These are phyloP conservation scores for Carnegiea gigantea DNA, from an alignment of 179 eudicot species.

Conservation along the genomic window DNA sequence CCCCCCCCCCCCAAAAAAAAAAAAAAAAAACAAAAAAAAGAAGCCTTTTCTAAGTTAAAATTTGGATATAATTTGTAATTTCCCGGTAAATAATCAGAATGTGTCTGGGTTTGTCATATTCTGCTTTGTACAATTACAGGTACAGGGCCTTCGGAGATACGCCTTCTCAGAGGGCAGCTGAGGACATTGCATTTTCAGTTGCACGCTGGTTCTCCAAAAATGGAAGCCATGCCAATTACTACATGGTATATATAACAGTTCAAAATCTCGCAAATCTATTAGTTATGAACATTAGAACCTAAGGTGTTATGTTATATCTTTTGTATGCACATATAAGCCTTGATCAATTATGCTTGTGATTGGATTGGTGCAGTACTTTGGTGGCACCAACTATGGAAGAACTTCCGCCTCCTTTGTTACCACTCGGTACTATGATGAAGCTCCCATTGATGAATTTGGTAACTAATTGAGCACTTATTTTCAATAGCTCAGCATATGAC, in stretches of 20 bases:
- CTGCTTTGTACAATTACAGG: conserved; percentile 34
- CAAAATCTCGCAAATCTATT: not conserved
- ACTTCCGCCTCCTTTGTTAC: conserved; percentile 68
- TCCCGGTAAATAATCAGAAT: not conserved
- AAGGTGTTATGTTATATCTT: too few species aligned
- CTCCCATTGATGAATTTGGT: conserved; percentile 96
- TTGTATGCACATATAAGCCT: not conserved
- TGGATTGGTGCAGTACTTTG: conserved; percentile 53
- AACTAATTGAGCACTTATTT: not conserved
- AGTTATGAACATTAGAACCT: too few species aligned
- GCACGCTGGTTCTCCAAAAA: conserved; percentile 81
- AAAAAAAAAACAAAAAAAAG: too few species aligned
- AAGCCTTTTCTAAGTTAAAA: not conserved
- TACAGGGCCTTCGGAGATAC: conserved; percentile 84
- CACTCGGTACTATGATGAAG: conserved; percentile 96
- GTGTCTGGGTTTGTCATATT: not conserved
- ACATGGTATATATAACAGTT: conserved; percentile 59
- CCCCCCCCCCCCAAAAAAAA: too few species aligned
- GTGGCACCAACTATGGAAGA: conserved; percentile 93
- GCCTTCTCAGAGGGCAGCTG: conserved; percentile 88
- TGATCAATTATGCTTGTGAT: not conserved
- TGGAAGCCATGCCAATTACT: conserved; percentile 78
- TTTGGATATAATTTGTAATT: not conserved
- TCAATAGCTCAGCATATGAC: too few species aligned
- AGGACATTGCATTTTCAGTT: conserved; percentile 74